Percentiles rank a stretch among this genome's conserved stretches.
Evolutionary conservation across 305 asterid species (phyloP).

Genomic region (Ajuga reptans): DNA sequence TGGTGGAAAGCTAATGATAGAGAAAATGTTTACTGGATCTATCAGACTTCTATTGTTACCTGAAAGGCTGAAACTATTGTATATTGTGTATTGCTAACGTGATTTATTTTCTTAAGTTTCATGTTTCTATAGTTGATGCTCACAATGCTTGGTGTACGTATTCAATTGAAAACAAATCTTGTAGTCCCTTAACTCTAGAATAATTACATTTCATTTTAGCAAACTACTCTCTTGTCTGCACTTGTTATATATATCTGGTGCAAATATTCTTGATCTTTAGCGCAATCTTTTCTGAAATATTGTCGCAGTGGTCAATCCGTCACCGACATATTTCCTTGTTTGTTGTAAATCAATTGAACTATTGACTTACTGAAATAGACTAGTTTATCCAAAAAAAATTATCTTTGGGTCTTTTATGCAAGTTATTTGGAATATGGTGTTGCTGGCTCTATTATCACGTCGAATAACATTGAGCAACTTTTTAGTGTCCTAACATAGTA

Average conservation of each 20-base stretch:
- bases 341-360: background rate
- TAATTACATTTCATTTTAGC: background rate
- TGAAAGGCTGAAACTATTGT: background rate
- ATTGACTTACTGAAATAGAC: background rate
- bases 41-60: background rate
- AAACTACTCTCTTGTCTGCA: background rate
- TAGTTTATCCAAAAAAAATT: background rate
- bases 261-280: background rate
- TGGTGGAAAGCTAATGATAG: background rate
- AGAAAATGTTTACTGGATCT: background rate
- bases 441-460: background rate
- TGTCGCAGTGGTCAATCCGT: background rate
- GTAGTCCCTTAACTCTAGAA: background rate
- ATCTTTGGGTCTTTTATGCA: background rate
- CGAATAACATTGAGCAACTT: too few species aligned
- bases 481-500: background rate
- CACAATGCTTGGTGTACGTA: background rate
- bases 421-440: background rate
- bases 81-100: background rate
- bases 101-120: background rate
- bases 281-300: background rate
- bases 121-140: background rate
- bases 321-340: background rate
- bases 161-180: background rate
- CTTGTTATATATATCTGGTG: background rate